A percentile compares a stretch with the other conserved stretches of the same genome.
phyloP scores from a whole-genome alignment of 2,329 filamentous ascomycete species.

The Cladorrhinum sp. region DNA sequence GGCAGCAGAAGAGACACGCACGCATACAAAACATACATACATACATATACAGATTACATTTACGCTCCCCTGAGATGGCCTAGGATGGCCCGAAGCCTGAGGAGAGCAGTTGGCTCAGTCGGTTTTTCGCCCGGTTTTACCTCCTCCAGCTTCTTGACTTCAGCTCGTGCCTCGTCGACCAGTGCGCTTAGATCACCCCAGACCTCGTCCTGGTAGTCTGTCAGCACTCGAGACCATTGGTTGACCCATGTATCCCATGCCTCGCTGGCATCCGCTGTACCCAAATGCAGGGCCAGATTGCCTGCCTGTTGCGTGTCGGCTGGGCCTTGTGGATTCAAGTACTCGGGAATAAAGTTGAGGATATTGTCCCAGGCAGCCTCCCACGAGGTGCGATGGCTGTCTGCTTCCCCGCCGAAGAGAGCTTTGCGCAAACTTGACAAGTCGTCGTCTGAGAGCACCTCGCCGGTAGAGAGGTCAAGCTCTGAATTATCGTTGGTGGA shows the following conservation, averaged over 20 bases:
- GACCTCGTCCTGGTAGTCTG: slow-evolving; percentile 61
- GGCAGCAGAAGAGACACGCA: neutral
- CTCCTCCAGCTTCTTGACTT: slow-evolving; percentile 47
- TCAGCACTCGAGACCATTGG: slow-evolving; percentile 56
- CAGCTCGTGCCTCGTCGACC: slow-evolving; percentile 53
- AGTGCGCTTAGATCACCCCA: slow-evolving; percentile 63
- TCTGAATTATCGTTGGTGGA: slow-evolving; percentile 27
- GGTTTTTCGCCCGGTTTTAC: slow-evolving; percentile 24
- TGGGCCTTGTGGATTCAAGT: slow-evolving; percentile 11
- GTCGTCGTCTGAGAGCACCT: slow-evolving; percentile 31
- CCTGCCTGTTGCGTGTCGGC: neutral
- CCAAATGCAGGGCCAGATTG: slow-evolving; percentile 35
- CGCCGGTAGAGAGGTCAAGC: slow-evolving; percentile 27
- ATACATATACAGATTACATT: neutral
- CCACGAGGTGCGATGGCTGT: slow-evolving; percentile 13
- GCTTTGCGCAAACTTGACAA: slow-evolving; percentile 35
- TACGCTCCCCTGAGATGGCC: slow-evolving; percentile 36
- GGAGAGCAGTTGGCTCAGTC: slow-evolving; percentile 35
- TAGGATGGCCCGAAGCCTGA: slow-evolving; percentile 40
- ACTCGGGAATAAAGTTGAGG: slow-evolving; percentile 51
- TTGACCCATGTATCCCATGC: slow-evolving; percentile 48
- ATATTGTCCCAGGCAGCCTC: slow-evolving; percentile 42
- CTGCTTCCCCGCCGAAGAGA: slow-evolving; percentile 35
- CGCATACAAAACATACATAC: neutral
- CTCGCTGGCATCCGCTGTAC: slow-evolving; percentile 37